Conservation (phyloP, 768 basidiomycete genomes). For the Cystofilobasidium capitatum region DNA sequence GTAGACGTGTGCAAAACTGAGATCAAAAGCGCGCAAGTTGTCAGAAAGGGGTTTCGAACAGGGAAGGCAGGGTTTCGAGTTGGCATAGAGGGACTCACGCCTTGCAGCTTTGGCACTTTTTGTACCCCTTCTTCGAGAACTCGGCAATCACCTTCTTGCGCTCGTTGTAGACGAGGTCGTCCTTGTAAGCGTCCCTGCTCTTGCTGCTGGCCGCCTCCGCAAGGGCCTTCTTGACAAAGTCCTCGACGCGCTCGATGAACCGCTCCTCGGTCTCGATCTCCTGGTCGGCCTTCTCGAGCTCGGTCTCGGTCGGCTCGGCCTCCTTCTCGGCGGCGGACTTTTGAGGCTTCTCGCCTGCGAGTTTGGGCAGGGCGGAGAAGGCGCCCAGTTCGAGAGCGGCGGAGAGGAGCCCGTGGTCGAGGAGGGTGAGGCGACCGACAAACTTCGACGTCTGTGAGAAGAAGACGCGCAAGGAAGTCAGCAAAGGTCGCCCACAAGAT, state of each 20-base stretch:
- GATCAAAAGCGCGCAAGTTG: not conserved
- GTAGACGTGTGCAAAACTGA: constrained; percentile 69
- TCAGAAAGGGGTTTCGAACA: constrained; percentile 21
- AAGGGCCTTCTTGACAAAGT: constrained; percentile 31
- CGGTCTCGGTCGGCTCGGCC: constrained; percentile 45
- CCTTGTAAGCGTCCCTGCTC: constrained; percentile 78
- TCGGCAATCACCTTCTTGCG: constrained; percentile 73
- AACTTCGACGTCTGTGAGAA: constrained; percentile 62
- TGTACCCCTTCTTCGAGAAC: constrained; percentile 60
- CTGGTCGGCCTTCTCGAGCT: constrained; percentile 35
- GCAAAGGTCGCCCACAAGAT: not conserved
- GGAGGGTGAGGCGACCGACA: constrained; percentile 69
- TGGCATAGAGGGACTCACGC: constrained; percentile 73
- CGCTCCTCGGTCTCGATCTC: constrained; percentile 34
- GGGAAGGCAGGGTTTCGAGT: too few relatives aligned
- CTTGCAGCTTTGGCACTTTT: constrained; percentile 65
- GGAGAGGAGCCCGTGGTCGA: constrained; percentile 80
- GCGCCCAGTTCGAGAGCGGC: constrained; percentile 69
- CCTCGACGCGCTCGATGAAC: constrained; percentile 34
- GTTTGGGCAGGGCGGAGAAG: constrained; percentile 44
- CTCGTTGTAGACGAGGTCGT: constrained; percentile 72
- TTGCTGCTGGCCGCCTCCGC: constrained; percentile 53
- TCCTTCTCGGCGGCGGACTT: constrained; percentile 36
- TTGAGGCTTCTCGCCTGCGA: constrained; percentile 6
- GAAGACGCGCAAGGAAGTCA: constrained; percentile 6